Base-by-base conservation (phyloP, 805 yeast genomes). In the Teunomyces lycoperdinae region DNA sequence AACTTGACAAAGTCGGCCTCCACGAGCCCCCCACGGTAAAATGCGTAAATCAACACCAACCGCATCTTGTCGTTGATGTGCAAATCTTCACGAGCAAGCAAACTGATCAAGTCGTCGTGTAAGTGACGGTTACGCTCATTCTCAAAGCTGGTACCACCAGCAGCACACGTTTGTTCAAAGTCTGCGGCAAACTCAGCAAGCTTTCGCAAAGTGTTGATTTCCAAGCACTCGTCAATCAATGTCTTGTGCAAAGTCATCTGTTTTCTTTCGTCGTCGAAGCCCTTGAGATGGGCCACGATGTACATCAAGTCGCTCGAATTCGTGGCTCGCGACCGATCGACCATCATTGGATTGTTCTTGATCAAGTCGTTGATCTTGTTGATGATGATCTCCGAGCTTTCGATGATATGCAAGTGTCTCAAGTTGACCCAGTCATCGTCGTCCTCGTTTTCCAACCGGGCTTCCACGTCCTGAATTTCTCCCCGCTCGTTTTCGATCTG, bases 11-110 rank as follows among this genome's bases (percentile, higher is more conserved):
- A 80, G 68, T 94, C 99, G 6, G 76, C 61, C 57, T 82, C 85
- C 4, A 87, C 75, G 11, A 94, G 68, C 0, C 97, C 96, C 3
- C 91, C 92, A 54, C 98, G 77, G 62, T 83, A 85, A 27, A 90
- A 63, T 0, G 89, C 85, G 64, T 94, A 94, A 1, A 87, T 67
- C 16, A 87, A 70, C 10, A 94, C 78, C 27, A 87, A 70, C 50
- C 99, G 78, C 47, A 89, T 70, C 60, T 89, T 89, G 59, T 89
- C 96, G 13, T 77, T 77, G 48, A 75, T 72, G 27, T 73, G 79
- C 39, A 82, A 73, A 36, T 69, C 74, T 24, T 70, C 73, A 39
- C 79, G 66, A 0, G 74, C 68, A 17, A 92, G 70, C 17, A 83
- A 61, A 3, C 68, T 73, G 27, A 91, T 71, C 47, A 90, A 67